phyloP scores from a whole-genome alignment of 495 filamentous ascomycete genomes.

The Darksidea phi region DNA sequence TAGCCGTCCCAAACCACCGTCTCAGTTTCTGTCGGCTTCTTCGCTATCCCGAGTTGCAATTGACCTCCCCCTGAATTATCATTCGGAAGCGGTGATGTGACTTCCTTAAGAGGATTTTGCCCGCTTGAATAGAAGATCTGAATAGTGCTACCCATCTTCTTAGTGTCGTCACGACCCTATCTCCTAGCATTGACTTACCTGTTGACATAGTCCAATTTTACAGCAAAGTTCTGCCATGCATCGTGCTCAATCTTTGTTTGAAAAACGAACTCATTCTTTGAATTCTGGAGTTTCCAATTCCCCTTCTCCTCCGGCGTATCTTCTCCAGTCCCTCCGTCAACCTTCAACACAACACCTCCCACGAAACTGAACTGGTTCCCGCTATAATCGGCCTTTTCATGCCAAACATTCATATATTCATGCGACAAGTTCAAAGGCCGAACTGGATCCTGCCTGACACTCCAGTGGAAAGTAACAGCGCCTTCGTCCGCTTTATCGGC shows the following conservation, averaged over 20 bases:
- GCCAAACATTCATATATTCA: constrained; percentile 36
- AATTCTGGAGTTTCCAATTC: constrained; percentile 17
- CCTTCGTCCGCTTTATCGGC: constrained; percentile 22
- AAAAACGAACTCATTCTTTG: constrained; percentile 22
- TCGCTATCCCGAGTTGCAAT: constrained; percentile 30
- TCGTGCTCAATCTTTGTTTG: background rate
- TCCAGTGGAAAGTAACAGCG: constrained; percentile 31
- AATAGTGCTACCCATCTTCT: constrained; percentile 14
- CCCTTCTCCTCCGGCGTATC: constrained; percentile 8
- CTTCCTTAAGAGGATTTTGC: constrained; percentile 7
- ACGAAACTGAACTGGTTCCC: constrained; percentile 28
- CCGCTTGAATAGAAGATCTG: constrained; percentile 27
- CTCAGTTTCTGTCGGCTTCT: constrained; percentile 34
- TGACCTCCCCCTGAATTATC: constrained; percentile 28
- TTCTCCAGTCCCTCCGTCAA: constrained; percentile 18
- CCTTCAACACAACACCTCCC: constrained; percentile 12
- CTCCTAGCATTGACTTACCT: constrained; percentile 8
- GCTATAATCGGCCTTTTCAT: constrained; percentile 22
- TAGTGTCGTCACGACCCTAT: background rate
- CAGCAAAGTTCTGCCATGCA: constrained; percentile 30
- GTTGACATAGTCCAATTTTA: constrained; percentile 23
- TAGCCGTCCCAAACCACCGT: constrained; percentile 32
- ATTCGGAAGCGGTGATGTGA: constrained; percentile 12
- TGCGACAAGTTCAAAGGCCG: constrained; percentile 23
- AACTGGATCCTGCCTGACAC: constrained; percentile 15